These are phyloP conservation scores for Aegilops bicornis DNA, from an alignment of 176 grass and related monocot species.

Conservation along the genomic window DNA sequence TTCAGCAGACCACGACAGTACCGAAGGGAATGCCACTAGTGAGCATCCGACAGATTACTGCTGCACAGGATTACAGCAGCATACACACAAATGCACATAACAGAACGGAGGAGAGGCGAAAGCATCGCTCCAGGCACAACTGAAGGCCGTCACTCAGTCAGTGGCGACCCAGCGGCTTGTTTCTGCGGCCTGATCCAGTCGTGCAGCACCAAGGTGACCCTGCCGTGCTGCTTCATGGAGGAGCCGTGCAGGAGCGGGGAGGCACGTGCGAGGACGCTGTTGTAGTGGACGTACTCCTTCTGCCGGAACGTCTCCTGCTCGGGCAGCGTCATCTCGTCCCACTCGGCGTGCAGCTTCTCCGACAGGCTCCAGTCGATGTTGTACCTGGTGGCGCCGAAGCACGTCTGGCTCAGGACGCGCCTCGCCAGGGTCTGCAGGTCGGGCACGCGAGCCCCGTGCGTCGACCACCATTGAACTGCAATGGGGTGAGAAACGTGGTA, in stretches of 20 bases:
- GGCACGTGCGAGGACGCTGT: constrained; percentile 17
- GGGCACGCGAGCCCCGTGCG: constrained; percentile 32
- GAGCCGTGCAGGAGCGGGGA: neutral
- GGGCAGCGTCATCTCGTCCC: neutral
- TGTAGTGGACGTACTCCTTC: constrained; percentile 68
- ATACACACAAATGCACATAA: neutral
- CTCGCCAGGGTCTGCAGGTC: constrained; percentile 50
- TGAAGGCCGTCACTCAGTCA: neutral
- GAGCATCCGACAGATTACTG: neutral
- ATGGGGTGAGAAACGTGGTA: neutral
- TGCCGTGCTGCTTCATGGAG: neutral
- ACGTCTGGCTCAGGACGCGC: constrained; percentile 61
- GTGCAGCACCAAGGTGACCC: neutral
- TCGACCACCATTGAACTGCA: constrained; percentile 72
- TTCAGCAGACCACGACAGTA: neutral
- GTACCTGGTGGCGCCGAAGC: constrained; percentile 56
- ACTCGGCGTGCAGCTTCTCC: constrained; percentile 58
- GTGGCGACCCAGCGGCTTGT: too few species aligned
- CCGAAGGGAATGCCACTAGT: neutral
- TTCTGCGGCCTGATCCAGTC: constrained; percentile 32
- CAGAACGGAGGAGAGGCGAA: neutral
- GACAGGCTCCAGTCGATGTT: constrained; percentile 52
- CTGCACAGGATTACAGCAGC: neutral
- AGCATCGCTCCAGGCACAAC: neutral
- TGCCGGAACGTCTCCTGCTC: constrained; percentile 53